Percentiles rank a stretch among this genome's conserved stretches.
Evolutionary conservation across 805 yeast genomes (phyloP).

Genomic region (Candida adriatica): DNA sequence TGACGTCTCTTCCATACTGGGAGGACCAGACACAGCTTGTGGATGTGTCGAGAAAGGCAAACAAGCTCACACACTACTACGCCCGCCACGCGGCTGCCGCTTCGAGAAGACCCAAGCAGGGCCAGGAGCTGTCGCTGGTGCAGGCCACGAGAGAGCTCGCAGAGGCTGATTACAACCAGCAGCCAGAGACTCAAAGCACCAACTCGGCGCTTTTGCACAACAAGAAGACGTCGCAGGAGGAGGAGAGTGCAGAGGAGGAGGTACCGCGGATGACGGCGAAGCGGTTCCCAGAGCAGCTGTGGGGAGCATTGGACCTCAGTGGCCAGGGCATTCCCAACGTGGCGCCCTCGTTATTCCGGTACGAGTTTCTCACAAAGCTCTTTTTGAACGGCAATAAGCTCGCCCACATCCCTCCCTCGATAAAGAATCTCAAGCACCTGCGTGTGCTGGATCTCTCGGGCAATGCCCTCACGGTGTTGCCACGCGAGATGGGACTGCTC

Average conservation of each 20-base stretch:
- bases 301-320: slow-evolving; percentile 91
- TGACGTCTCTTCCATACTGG: slow-evolving; percentile 49
- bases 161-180: slow-evolving; percentile 19
- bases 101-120: slow-evolving; percentile 35
- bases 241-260: slow-evolving; percentile 25
- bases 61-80: slow-evolving; percentile 62
- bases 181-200: slow-evolving; percentile 5
- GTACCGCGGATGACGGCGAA: slow-evolving; percentile 53
- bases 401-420: slow-evolving; percentile 55
- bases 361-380: slow-evolving; percentile 77
- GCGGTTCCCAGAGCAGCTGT: slow-evolving; percentile 61
- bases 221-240: slow-evolving; percentile 34
- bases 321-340: slow-evolving; percentile 77
- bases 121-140: slow-evolving; percentile 22
- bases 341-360: slow-evolving; percentile 70
- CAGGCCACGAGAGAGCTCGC: slow-evolving; percentile 34
- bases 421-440: slow-evolving; percentile 62
- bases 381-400: slow-evolving; percentile 84
- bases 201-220: slow-evolving; percentile 28
- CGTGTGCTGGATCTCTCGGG: slow-evolving; percentile 81
- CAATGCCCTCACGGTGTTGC: slow-evolving; percentile 65
- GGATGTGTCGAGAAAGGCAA: slow-evolving; percentile 61
- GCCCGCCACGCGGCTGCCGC: slow-evolving; percentile 77
- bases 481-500: slow-evolving; percentile 78
- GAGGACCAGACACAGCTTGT: slow-evolving; percentile 72